Conservation (phyloP, 345 rosid genomes). For the Boechera stricta region DNA sequence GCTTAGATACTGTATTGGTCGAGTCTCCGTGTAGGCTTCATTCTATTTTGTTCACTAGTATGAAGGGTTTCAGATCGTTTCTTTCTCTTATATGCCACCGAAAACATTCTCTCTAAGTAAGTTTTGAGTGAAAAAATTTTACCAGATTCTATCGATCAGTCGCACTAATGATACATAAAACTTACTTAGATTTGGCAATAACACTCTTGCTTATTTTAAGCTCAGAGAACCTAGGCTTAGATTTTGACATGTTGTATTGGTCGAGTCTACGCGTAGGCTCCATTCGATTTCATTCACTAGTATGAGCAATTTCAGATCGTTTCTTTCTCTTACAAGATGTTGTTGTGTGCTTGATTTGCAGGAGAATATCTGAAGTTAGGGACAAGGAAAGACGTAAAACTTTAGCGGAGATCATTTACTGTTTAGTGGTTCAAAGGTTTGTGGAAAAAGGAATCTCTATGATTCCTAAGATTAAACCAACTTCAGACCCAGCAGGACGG, state of each 20-base stretch:
- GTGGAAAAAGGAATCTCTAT: conserved; percentile 66
- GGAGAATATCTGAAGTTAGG: conserved; percentile 90
- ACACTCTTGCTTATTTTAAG: not conserved
- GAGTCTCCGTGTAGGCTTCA: not conserved
- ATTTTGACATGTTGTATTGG: not conserved
- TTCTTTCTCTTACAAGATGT: conserved; percentile 4
- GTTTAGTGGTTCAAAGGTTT: conserved; percentile 76
- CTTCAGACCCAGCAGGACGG: conserved; percentile 79
- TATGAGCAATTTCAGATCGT: not conserved
- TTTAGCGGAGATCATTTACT: conserved; percentile 84
- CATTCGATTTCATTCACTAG: not conserved
- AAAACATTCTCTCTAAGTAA: not conserved
- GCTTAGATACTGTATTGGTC: not conserved
- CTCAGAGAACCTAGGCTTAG: not conserved
- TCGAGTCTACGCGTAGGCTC: not conserved
- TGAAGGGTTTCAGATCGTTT: not conserved
- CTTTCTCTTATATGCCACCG: not conserved
- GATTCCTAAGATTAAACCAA: conserved; percentile 72
- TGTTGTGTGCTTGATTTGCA: conserved; percentile 32
- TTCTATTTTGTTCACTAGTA: not conserved
- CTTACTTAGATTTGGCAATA: not conserved
- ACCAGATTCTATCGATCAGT: too few relatives aligned
- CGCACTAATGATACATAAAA: not conserved
- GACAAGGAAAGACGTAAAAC: conserved; percentile 73
- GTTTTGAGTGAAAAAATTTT: not conserved